Conservation (phyloP, 1,284 basidiomycete genomes). For the Thelephora terrestris region DNA sequence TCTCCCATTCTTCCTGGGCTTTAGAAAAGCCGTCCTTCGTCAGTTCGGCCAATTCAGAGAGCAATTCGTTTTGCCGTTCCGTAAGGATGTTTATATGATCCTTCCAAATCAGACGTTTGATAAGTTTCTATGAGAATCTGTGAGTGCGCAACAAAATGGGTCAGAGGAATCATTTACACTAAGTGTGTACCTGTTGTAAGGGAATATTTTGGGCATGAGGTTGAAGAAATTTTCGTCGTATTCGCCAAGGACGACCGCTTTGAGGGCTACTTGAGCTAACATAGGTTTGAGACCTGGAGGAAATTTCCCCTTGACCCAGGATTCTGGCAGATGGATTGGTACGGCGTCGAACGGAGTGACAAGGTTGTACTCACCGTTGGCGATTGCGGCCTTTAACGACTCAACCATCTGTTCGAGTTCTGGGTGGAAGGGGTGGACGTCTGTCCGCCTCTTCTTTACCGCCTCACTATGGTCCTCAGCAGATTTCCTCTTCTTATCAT, state of each 20-base stretch:
- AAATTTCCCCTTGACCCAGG: conserved; percentile 81
- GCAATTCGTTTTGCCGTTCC: conserved; percentile 51
- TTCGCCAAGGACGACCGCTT: conserved; percentile 76
- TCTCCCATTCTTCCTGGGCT: conserved; percentile 67
- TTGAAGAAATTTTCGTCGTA: conserved; percentile 91
- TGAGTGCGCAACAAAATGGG: not conserved
- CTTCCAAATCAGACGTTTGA: conserved; percentile 66
- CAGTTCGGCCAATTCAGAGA: conserved; percentile 45
- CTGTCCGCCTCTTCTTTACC: conserved; percentile 48
- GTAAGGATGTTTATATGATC: conserved; percentile 57
- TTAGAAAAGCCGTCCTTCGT: conserved; percentile 55
- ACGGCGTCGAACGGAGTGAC: not conserved
- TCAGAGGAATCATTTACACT: conserved; percentile 34
- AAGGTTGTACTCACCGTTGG: conserved; percentile 33
- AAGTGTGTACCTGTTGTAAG: conserved; percentile 91
- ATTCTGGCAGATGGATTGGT: conserved; percentile 29
- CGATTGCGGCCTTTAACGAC: conserved; percentile 50
- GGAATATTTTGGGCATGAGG: conserved; percentile 79
- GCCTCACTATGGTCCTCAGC: conserved; percentile 9
- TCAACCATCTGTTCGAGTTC: conserved; percentile 57
- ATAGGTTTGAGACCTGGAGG: conserved; percentile 71
- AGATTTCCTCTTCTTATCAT: conserved; percentile 23
- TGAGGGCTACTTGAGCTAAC: conserved; percentile 61
- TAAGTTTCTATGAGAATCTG: conserved; percentile 51
- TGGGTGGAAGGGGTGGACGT: conserved; percentile 55